Evolutionary conservation across 345 rosid species (phyloP).

Genomic region (Populus davidiana): DNA sequence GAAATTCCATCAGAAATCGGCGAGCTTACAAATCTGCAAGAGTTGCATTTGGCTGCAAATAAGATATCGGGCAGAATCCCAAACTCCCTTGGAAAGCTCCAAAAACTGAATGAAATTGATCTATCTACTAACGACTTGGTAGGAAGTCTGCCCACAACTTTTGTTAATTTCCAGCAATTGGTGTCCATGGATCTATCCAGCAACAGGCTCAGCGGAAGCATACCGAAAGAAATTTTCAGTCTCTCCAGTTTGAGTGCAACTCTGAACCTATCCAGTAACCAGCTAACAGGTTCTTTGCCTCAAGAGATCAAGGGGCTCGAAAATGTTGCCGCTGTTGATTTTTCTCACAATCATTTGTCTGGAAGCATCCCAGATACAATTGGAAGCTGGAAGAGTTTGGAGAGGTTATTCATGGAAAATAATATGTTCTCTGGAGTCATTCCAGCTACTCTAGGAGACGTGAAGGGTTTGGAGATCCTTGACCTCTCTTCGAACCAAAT

Average conservation of each 20-base stretch:
- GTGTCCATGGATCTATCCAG: slow-evolving; percentile 46
- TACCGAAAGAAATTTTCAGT: slow-evolving; percentile 41
- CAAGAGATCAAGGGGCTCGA: slow-evolving; percentile 31
- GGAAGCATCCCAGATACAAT: slow-evolving; percentile 43
- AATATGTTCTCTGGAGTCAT: slow-evolving; percentile 42
- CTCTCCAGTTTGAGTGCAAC: slow-evolving; percentile 35
- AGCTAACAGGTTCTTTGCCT: slow-evolving; percentile 35
- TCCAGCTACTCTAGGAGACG: slow-evolving; percentile 29
- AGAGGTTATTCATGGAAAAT: slow-evolving; percentile 34
- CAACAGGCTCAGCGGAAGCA: slow-evolving; percentile 46
- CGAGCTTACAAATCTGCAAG: slow-evolving; percentile 32
- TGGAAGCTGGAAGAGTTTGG: slow-evolving; percentile 44
- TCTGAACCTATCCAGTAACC: slow-evolving; percentile 43
- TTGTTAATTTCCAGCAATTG: slow-evolving; percentile 36
- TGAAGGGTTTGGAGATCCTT: slow-evolving; percentile 40
- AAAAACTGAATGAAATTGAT: slow-evolving; percentile 35
- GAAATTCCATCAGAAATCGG: slow-evolving; percentile 45
- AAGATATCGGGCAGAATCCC: slow-evolving; percentile 41
- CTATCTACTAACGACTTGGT: slow-evolving; percentile 40
- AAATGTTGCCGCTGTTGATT: slow-evolving; percentile 40
- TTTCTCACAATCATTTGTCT: slow-evolving; percentile 39
- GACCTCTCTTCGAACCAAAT: slow-evolving; percentile 49
- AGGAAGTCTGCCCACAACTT: slow-evolving; percentile 38
- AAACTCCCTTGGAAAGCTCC: slow-evolving; percentile 35
- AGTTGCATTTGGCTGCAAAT: slow-evolving; percentile 39